Evolutionary conservation across 306 rosid species (phyloP).

Genomic region (Castanospermum australe): DNA sequence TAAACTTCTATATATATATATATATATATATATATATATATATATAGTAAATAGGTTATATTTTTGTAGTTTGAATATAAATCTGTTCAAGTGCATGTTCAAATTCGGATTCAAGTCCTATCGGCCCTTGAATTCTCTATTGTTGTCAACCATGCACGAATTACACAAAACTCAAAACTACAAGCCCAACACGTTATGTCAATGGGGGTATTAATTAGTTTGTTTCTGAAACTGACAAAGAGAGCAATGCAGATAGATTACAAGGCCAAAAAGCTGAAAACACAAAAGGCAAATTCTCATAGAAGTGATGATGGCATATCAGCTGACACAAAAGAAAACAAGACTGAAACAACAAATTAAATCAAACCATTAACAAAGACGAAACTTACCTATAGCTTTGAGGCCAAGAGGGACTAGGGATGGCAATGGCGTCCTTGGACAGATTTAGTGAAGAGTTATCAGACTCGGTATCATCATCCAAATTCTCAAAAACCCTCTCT

Average conservation of each 20-base stretch:
- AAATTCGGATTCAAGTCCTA: not conserved
- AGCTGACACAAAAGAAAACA: not conserved
- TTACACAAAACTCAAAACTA: not conserved
- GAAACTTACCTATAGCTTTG: conserved; percentile 52
- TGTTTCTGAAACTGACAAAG: not conserved
- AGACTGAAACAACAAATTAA: not conserved
- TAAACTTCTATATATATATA: not conserved
- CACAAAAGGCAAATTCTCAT: not conserved
- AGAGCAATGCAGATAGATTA: not conserved
- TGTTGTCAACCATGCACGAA: not conserved
- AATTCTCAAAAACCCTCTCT: conserved; percentile 28
- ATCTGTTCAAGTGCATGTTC: not conserved
- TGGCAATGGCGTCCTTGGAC: conserved; percentile 25
- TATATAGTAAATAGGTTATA: too few species aligned
- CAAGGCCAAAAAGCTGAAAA: not conserved
- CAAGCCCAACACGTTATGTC: not conserved
- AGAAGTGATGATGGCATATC: conserved; percentile 4
- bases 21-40: not conserved
- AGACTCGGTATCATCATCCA: conserved; percentile 42
- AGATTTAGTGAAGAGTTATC: conserved; percentile 27
- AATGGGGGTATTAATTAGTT: not conserved
- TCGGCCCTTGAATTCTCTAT: not conserved
- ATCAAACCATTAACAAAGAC: not conserved
- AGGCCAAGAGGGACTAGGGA: conserved; percentile 45
- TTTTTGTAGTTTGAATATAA: not conserved